Conservation (phyloP, 2,329 filamentous ascomycete species). For the Parasarocladium wereldwijsianum region DNA sequence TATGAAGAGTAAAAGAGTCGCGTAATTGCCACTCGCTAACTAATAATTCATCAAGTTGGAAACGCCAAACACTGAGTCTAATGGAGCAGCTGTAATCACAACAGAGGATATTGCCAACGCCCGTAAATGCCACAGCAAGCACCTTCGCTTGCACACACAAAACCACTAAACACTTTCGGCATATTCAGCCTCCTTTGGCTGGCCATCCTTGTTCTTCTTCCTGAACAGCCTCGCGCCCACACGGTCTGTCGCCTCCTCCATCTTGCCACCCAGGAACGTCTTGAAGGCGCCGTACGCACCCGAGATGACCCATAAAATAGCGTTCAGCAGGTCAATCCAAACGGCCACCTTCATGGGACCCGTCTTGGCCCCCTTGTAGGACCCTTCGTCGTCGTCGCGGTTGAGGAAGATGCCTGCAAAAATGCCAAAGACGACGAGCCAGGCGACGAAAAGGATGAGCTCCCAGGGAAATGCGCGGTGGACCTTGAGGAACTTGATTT, state of each 20-base stretch:
- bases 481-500: constrained; percentile 20
- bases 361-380: constrained; percentile 28
- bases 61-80: too few species aligned
- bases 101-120: too few species aligned
- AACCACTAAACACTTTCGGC: constrained; percentile 16
- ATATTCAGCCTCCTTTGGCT: constrained; percentile 14
- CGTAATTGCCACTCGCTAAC: too few species aligned
- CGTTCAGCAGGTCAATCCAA: constrained; percentile 56
- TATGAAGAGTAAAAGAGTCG: too few species aligned
- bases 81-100: too few species aligned
- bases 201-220: constrained; percentile 13
- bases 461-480: constrained; percentile 31
- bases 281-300: constrained; percentile 31
- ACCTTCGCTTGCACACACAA: too few species aligned
- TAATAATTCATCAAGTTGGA: too few species aligned
- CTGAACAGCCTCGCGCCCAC: constrained; percentile 22
- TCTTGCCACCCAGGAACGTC: constrained; percentile 25
- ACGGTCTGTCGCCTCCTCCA: constrained; percentile 21
- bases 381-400: constrained; percentile 35
- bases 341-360: constrained; percentile 53
- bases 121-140: too few species aligned
- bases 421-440: constrained; percentile 55
- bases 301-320: constrained; percentile 47
- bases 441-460: constrained; percentile 28
- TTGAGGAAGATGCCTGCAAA: constrained; percentile 59